A percentile compares a stretch with the other conserved stretches of the same genome.
Evolutionary conservation across 345 rosid genomes (phyloP).

Genomic region (Aegle marmelos): DNA sequence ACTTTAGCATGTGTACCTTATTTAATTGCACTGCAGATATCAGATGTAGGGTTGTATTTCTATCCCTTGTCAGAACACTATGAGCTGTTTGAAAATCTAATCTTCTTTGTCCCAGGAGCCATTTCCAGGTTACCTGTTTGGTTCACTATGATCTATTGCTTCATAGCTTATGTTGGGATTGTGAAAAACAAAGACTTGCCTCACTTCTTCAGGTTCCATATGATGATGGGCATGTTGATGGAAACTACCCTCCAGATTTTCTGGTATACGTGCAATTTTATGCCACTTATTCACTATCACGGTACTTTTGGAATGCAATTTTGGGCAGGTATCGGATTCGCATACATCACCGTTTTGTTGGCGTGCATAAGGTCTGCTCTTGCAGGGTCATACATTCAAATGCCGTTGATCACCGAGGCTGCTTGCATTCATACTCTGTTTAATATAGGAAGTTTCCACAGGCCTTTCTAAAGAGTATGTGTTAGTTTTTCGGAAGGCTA

Average conservation of each 20-base stretch:
- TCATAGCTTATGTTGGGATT: conserved; percentile 45
- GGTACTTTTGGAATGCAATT: conserved; percentile 65
- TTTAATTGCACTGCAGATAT: conserved; percentile 69
- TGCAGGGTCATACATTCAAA: conserved; percentile 52
- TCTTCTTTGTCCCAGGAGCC: conserved; percentile 71
- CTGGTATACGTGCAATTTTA: conserved; percentile 65
- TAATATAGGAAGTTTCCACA: conserved; percentile 49
- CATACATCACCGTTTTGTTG: conserved; percentile 52
- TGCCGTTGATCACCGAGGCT: conserved; percentile 67
- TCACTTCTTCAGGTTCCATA: conserved; percentile 78
- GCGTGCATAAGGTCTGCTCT: conserved; percentile 69
- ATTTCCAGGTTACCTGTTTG: conserved; percentile 63
- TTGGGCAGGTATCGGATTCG: conserved; percentile 65
- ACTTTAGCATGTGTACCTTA: conserved; percentile 73
- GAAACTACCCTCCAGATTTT: conserved; percentile 66
- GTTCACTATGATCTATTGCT: conserved; percentile 72
- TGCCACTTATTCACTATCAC: conserved; percentile 68
- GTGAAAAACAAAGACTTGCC: conserved; percentile 73
- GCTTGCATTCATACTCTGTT: conserved; percentile 71
- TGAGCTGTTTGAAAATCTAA: conserved; percentile 45
- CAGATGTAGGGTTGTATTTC: conserved; percentile 60
- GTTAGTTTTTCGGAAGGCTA: neutral
- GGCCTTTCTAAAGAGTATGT: conserved; percentile 30
- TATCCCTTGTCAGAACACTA: conserved; percentile 62
- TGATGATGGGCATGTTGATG: conserved; percentile 87